A percentile compares a stretch with the other conserved stretches of the same genome.
Conservation (phyloP, 805 yeast genomes). For the Hermanozyma aechmeae region DNA sequence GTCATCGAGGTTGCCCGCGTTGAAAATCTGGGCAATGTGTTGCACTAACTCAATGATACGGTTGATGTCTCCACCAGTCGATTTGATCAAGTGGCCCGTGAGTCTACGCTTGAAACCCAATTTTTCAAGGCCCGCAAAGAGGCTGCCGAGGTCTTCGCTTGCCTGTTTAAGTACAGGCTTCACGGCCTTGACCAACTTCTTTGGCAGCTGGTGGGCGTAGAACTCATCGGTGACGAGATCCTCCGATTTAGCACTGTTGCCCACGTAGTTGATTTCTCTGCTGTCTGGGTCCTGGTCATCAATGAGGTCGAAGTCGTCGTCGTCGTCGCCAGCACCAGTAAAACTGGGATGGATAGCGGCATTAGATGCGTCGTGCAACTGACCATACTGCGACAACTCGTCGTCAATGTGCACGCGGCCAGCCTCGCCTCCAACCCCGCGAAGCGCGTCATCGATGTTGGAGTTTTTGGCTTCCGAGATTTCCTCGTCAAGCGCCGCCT, state of each 20-base stretch:
- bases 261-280: slow-evolving; percentile 6
- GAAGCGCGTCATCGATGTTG: slow-evolving; percentile 10
- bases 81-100: slow-evolving; percentile 9
- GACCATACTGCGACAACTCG: slow-evolving; percentile 3
- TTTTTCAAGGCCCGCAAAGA: slow-evolving; percentile 4
- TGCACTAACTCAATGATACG: slow-evolving; percentile 6
- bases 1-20: slow-evolving; percentile 1
- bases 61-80: slow-evolving; percentile 8
- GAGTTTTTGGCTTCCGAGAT: slow-evolving; percentile 23
- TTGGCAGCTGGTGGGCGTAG: slow-evolving; percentile 4
- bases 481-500: slow-evolving; percentile 25
- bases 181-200: slow-evolving; percentile 3
- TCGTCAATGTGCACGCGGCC: slow-evolving; percentile 7
- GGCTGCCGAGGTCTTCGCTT: slow-evolving; percentile 5
- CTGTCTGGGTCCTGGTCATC: slow-evolving; percentile 7
- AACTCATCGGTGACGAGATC: slow-evolving; percentile 6
- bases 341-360: slow-evolving; percentile 9
- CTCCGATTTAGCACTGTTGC: slow-evolving; percentile 3
- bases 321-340: slow-evolving; percentile 3
- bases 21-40: slow-evolving; percentile 3
- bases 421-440: slow-evolving; percentile 7
- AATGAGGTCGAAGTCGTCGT: slow-evolving; percentile 4
- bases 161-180: slow-evolving; percentile 3
- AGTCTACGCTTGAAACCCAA: slow-evolving; percentile 8
- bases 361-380: slow-evolving; percentile 1